A percentile compares a stretch with the other conserved stretches of the same genome.
These are phyloP conservation scores for Penicillium rolfsii DNA, from an alignment of 2,329 filamentous ascomycete species.

Conservation along the genomic window DNA sequence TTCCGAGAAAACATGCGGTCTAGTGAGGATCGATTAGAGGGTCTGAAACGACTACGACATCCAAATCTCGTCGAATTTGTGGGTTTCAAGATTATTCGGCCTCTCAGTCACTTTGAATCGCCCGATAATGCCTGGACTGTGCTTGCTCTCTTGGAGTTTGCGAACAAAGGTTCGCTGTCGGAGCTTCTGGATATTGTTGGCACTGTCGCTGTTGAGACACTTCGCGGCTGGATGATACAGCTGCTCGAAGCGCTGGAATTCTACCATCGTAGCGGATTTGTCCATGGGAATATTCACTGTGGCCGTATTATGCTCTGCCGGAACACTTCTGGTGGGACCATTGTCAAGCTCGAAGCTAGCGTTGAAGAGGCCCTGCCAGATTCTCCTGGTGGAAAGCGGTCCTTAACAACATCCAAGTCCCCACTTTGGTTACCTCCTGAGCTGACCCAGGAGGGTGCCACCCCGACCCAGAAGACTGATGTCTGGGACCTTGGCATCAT, in stretches of 20 bases:
- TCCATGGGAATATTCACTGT: constrained; percentile 81
- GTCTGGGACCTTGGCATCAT: constrained; percentile 94
- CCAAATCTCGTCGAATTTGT: constrained; percentile 77
- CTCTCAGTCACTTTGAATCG: constrained; percentile 45
- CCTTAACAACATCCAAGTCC: constrained; percentile 65
- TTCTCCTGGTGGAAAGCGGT: constrained; percentile 48
- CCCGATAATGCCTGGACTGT: constrained; percentile 66
- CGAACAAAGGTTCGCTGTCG: constrained; percentile 78
- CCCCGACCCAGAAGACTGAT: constrained; percentile 74
- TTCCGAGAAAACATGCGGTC: constrained; percentile 76
- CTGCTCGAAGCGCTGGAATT: constrained; percentile 86
- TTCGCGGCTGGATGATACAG: constrained; percentile 88
- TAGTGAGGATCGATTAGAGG: constrained; percentile 76
- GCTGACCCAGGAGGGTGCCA: constrained; percentile 61
- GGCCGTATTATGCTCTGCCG: constrained; percentile 78
- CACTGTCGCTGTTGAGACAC: constrained; percentile 71
- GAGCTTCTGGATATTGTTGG: constrained; percentile 81
- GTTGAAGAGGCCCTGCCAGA: constrained; percentile 56
- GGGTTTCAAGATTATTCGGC: constrained; percentile 75
- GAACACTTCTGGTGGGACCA: constrained; percentile 67
- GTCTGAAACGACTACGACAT: constrained; percentile 74
- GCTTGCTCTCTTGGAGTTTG: constrained; percentile 73
- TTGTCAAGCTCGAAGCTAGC: constrained; percentile 58
- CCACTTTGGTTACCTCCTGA: constrained; percentile 85
- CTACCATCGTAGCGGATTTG: constrained; percentile 79